These are phyloP conservation scores for Poa annua DNA, from an alignment of 176 grass and related monocot species.

Conservation along the genomic window DNA sequence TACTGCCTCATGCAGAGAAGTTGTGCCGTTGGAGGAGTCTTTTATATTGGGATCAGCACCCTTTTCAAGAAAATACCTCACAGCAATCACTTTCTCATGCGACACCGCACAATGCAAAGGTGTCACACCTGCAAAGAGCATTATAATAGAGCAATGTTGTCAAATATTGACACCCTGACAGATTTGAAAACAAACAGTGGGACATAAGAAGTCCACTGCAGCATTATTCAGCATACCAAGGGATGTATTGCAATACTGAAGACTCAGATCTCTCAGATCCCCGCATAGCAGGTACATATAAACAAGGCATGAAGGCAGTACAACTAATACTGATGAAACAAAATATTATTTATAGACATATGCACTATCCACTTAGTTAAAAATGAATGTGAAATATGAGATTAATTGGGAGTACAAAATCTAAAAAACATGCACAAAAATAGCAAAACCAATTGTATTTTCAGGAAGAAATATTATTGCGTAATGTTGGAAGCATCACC, in stretches of 20 bases:
- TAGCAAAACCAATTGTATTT: background rate
- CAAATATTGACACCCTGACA: background rate
- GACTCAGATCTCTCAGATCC: background rate
- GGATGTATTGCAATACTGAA: background rate
- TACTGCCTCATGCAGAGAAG: constrained; percentile 43
- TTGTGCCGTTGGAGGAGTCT: constrained; percentile 9
- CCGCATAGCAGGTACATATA: background rate
- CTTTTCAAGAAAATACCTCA: constrained; percentile 49
- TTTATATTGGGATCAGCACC: constrained; percentile 46
- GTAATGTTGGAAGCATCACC: background rate
- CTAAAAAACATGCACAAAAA: background rate
- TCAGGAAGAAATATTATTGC: background rate
- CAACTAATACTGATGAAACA: background rate
- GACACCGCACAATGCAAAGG: constrained; percentile 35
- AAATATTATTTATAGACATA: background rate
- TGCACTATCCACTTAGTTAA: background rate
- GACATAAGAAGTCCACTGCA: background rate
- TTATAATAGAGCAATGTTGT: constrained; percentile 12
- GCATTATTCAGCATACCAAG: background rate
- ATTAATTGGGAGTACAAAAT: background rate
- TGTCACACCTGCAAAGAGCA: constrained; percentile 35
- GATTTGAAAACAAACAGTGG: background rate
- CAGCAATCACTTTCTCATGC: constrained; percentile 19
- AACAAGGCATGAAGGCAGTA: background rate
- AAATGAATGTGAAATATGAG: background rate